Percentiles rank a stretch among this genome's conserved stretches.
Evolutionary conservation across 306 rosid species (phyloP).

Genomic region (Calophaca sinica): DNA sequence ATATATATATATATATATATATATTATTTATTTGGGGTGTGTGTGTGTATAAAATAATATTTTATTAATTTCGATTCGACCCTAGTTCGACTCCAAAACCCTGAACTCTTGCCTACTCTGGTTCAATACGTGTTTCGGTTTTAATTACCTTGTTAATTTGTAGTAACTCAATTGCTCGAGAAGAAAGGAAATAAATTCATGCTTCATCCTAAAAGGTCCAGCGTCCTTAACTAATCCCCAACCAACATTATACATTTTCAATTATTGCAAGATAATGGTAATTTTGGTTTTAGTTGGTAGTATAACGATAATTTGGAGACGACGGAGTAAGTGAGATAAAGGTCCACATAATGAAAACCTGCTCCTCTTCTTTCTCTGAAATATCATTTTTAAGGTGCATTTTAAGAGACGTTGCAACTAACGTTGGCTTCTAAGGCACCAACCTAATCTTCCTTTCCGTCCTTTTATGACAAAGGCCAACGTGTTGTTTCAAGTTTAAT

Average conservation of each 20-base stretch:
- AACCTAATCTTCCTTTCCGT: constrained; percentile 35
- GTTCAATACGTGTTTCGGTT: too few relatives aligned
- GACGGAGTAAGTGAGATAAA: constrained; percentile 24
- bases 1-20: too few relatives aligned
- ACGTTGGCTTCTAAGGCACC: constrained; percentile 42
- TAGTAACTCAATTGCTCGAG: constrained; percentile 46
- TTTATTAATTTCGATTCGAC: too few relatives aligned
- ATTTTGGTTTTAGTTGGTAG: constrained; percentile 34
- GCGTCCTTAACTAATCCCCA: constrained; percentile 39
- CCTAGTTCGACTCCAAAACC: too few relatives aligned
- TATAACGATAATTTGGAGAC: constrained; percentile 12
- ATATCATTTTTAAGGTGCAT: constrained; percentile 49
- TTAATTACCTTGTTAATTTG: too few relatives aligned
- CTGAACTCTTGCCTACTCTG: too few relatives aligned
- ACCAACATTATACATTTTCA: constrained; percentile 29
- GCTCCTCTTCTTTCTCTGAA: constrained; percentile 1
- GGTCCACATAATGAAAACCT: not conserved
- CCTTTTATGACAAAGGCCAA: constrained; percentile 1
- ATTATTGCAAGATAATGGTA: constrained; percentile 37
- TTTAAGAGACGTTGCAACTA: constrained; percentile 57
- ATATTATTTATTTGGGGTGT: too few relatives aligned
- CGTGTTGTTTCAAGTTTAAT: not conserved
- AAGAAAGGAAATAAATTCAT: constrained; percentile 29
- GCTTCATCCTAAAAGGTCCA: constrained; percentile 42
- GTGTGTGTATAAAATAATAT: too few relatives aligned